Evolutionary conservation across 2,329 filamentous ascomycete genomes (phyloP).

Genomic region (Colletotrichum viniferum): DNA sequence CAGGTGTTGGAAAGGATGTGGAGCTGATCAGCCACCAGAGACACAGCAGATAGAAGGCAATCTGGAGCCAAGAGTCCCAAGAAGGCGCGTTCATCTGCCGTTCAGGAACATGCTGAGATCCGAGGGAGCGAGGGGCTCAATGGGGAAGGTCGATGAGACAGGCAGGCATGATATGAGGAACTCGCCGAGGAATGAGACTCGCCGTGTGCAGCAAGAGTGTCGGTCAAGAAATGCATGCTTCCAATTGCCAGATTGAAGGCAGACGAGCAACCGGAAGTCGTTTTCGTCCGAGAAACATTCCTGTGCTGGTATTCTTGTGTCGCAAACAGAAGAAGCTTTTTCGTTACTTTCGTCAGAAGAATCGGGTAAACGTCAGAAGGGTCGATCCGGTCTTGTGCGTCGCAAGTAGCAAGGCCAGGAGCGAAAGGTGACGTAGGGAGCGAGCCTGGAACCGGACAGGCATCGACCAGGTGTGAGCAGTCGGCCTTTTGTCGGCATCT

Average conservation of each 20-base stretch:
- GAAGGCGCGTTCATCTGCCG: not conserved
- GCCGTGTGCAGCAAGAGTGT: conserved; percentile 2
- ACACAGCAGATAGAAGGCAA: not conserved
- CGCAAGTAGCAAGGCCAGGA: not conserved
- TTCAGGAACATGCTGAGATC: not conserved
- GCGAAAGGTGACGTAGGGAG: not conserved
- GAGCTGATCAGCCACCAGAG: not conserved
- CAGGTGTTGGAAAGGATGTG: not conserved
- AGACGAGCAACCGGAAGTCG: not conserved
- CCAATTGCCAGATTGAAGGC: not conserved
- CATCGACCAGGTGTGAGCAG: not conserved
- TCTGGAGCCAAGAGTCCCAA: not conserved
- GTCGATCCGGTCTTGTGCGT: conserved; percentile 3
- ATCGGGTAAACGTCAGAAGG: not conserved
- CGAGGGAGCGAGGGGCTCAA: not conserved
- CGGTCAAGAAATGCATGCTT: not conserved
- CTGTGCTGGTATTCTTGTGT: not conserved
- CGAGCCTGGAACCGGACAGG: not conserved
- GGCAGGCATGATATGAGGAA: not conserved
- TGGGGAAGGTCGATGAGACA: conserved; percentile 2
- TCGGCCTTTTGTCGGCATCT: not conserved
- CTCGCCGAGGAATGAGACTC: not conserved
- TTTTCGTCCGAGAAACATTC: not conserved
- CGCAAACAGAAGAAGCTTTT: conserved; percentile 8
- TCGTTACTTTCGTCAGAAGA: not conserved